phyloP scores from a whole-genome alignment of 495 filamentous ascomycete genomes.

The Aspergillus nidulans region DNA sequence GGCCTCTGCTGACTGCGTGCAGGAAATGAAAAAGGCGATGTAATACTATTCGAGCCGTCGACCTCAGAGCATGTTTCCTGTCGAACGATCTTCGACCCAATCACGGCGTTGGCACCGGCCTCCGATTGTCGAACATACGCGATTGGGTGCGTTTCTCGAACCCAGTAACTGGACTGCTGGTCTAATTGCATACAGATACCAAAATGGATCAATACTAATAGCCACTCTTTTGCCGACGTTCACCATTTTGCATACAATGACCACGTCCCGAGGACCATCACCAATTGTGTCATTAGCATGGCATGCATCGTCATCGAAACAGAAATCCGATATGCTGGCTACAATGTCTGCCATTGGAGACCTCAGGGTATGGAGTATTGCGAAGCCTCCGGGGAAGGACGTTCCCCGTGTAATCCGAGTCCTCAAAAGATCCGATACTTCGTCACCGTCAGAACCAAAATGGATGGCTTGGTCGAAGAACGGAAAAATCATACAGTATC shows the following conservation, averaged over 20 bases:
- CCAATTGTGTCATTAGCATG: conserved; percentile 87
- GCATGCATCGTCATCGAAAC: conserved; percentile 95
- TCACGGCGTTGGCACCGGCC: conserved; percentile 84
- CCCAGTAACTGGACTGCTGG: not conserved
- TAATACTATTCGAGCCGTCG: conserved; percentile 90
- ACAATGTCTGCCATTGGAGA: conserved; percentile 90
- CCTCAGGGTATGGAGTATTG: conserved; percentile 92
- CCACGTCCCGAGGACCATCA: conserved; percentile 74
- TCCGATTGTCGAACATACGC: conserved; percentile 96
- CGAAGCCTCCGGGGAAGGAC: conserved; percentile 72
- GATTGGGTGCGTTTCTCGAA: conserved; percentile 63
- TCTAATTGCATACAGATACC: conserved; percentile 56
- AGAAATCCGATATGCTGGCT: conserved; percentile 97
- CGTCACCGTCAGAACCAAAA: conserved; percentile 66
- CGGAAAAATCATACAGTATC: conserved; percentile 87
- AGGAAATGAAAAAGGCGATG: conserved; percentile 88
- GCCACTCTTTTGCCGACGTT: conserved; percentile 87
- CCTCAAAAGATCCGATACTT: conserved; percentile 73
- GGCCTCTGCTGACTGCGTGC: conserved; percentile 1
- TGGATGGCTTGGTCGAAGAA: conserved; percentile 99
- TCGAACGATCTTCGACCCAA: conserved; percentile 87
- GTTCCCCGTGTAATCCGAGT: conserved; percentile 82
- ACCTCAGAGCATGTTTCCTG: conserved; percentile 92
- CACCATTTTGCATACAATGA: conserved; percentile 90
- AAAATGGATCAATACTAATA: conserved; percentile 91